Evolutionary conservation across 2,329 filamentous ascomycete genomes (phyloP), one percentile per base, ranked within the genome.

Genomic region (Elsinoe fawcettii): DNA sequence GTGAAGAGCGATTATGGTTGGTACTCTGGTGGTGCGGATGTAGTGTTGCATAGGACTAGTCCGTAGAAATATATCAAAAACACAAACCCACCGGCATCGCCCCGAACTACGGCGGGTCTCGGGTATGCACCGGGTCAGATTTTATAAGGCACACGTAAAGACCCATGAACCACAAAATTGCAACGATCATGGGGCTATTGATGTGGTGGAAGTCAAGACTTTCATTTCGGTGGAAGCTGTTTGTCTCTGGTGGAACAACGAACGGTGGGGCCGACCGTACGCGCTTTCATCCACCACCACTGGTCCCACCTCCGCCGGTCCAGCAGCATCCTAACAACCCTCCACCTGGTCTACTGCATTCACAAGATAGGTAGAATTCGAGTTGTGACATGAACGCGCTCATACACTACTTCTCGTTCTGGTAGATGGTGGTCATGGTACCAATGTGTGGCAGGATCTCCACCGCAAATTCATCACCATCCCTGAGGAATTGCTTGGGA

Each of bases 401-500:
- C 16, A 20, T 16, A 4, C 23, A 20, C 41, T 58, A 61, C 36
- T 59, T 57, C 60, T 67, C 66, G 58, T 67, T 64, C 16, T 63
- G 61, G 57, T 77, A 73, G 60, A 71, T 73, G 20, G 71, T 78
- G 30, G 75, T 68, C 61, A 79, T 64, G 0, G 77, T 79, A 8
- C 76, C 77, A 51, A 79, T 72, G 63, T 76, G 65, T 12, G 76
- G 76, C 55, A 74, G 61, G 58, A 79, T 69, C 68, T 78, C 75
- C 4, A 79, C 75, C 0, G 70, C 66, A 61, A 80, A 77, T 60
- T 75, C 71, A 59, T 77, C 75, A 1, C 76, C 75, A 2, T 69
- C 68, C 59, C 69, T 71, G 56, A 79, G 61, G 59, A 72, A 75
- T 61, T 74, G 72, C 49, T 53, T 55, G 2, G 65, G 73, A 8